Base-by-base conservation (phyloP, 129 eudicot genomes). In the Erigeron canadensis region DNA sequence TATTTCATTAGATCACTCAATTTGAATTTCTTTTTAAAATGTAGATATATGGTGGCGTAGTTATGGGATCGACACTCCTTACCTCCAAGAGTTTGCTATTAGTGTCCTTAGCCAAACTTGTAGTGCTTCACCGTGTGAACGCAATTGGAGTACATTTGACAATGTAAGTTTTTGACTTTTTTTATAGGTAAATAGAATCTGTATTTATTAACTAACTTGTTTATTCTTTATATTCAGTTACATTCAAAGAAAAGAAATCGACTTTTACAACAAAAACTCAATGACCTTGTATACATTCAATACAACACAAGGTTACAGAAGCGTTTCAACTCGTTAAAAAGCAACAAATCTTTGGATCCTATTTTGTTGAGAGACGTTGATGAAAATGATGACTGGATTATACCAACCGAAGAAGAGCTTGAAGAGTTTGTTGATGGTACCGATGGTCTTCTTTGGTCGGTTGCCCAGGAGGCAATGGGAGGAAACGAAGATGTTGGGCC, bases 121-220 rank as follows among this genome's bases (percentile, higher is more conserved):
- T 23, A 58, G 64, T 23, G 64, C 64, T 58, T 58, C 42, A 58
- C 64, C 64, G 22, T 58, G 7, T 58, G 41, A 58, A 21, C 39
- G 64, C 39, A 58, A 22, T 58, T 58, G 64, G 64, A 58, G 42
- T 58, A 13, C 39, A 58, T 58, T 58, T 58, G 59, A 58, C 64
- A 58, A 19, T 58, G 59, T 53, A 53, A 51, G 48, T n/a, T n/a
- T n/a, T n/a, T n/a, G n/a, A n/a, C n/a, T n/a, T 44, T 10, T 10
- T 44, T 44, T 6, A 0, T 3, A 2, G 4, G 34, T 23, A 23
- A 23, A 23, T 2, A 44, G 4, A 7, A 1, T 44, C 48, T 44
- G 11, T 45, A 22, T 7, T 60, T 28, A 17, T 22, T 34, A 7
- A 60, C 1, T 7, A 7, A n/a, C n/a, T n/a, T n/a, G n/a, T 3